Percentiles rank a stretch among this genome's conserved stretches.
Conservation (phyloP, 495 filamentous ascomycete species). For the Lepraria neglecta region DNA sequence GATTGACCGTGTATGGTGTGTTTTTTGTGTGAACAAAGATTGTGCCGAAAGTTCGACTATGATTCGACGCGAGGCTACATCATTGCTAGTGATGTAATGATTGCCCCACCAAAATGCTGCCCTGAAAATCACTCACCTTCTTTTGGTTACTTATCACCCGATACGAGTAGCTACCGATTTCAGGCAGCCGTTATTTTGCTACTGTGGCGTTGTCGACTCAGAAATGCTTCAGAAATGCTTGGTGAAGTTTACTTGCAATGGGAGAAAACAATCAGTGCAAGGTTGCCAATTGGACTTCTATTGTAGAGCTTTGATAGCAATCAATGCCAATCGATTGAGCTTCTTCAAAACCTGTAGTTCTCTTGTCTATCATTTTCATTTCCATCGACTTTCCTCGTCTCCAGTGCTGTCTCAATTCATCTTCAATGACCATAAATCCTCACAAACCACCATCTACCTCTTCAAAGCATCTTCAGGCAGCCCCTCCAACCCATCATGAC, state of each 20-base stretch:
- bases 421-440: neutral
- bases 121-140: slow-evolving; percentile 15
- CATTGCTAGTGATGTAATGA: slow-evolving; percentile 17
- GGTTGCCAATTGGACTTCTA: neutral
- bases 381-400: neutral
- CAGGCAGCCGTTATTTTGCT: neutral
- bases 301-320: neutral
- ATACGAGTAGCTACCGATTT: neutral
- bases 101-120: slow-evolving; percentile 14
- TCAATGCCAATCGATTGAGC: neutral
- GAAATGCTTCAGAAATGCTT: neutral
- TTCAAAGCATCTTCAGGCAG: slow-evolving; percentile 48
- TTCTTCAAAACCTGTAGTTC: neutral
- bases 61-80: slow-evolving; percentile 15
- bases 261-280: neutral
- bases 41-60: neutral
- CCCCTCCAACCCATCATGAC: slow-evolving; percentile 45
- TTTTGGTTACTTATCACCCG: neutral
- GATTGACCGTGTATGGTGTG: no score
- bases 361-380: neutral
- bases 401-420: neutral
- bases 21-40: no score
- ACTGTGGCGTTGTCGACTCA: neutral
- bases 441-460: slow-evolving; percentile 20
- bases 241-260: neutral